phyloP scores from a whole-genome alignment of 768 basidiomycete species.

The Fistulinella prunicolor region DNA sequence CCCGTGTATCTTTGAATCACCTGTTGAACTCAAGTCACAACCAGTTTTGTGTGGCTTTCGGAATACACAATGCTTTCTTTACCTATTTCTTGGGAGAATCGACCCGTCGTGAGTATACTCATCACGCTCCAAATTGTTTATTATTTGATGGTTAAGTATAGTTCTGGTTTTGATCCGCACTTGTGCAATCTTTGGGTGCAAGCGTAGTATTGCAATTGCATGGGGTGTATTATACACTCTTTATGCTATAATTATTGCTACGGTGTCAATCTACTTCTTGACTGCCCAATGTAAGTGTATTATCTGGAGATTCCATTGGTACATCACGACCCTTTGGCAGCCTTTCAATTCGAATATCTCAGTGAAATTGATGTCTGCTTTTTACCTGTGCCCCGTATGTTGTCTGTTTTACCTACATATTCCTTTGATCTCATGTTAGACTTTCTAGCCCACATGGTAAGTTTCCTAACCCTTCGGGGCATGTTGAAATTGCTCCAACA shows the following conservation, averaged over 20 bases:
- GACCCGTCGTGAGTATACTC: conserved; percentile 18
- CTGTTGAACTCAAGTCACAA: background rate
- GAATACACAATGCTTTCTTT: background rate
- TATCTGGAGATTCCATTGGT: no score
- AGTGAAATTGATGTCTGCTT: conserved; percentile 12
- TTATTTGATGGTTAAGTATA: conserved; percentile 4
- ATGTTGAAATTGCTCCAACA: background rate
- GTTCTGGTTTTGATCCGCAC: conserved; percentile 27
- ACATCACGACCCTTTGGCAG: conserved; percentile 2
- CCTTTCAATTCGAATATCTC: conserved; percentile 5
- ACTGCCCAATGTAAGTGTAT: background rate
- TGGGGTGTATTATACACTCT: conserved; percentile 8
- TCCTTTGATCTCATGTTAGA: background rate
- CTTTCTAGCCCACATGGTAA: conserved; percentile 6
- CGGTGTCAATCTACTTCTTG: background rate
- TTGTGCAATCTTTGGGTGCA: conserved; percentile 22
- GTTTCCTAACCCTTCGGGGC: background rate
- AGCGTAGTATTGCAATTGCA: background rate
- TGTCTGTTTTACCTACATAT: background rate
- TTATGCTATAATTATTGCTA: conserved; percentile 3
- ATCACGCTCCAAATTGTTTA: background rate
- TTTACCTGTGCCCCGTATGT: conserved; percentile 11
- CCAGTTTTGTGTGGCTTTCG: conserved; percentile 18
- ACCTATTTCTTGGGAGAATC: conserved; percentile 16
- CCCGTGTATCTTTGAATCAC: background rate